These are phyloP conservation scores for Picochlorum sp. DNA, from an alignment of 139 green algal species.

Conservation along the genomic window DNA sequence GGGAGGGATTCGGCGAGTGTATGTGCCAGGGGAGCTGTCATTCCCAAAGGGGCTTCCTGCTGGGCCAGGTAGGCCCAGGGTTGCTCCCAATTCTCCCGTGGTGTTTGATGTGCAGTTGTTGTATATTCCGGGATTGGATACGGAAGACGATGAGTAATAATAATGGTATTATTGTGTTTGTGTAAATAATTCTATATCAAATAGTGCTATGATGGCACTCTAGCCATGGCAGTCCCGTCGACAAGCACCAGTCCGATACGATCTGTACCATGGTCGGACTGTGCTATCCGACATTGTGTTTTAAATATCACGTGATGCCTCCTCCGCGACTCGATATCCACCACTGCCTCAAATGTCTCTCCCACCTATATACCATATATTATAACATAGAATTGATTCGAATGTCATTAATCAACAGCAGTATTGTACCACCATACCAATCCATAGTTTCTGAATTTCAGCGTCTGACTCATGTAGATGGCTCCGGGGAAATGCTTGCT, in stretches of 20 bases:
- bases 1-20: constrained; percentile 78
- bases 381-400: neutral
- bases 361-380: neutral
- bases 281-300: no score
- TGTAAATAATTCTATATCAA: no score
- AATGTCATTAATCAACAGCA: neutral
- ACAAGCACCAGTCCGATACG: neutral
- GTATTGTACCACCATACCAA: constrained; percentile 17
- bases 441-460: constrained; percentile 47
- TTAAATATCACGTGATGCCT: neutral
- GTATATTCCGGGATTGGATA: constrained; percentile 72
- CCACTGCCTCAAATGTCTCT: neutral
- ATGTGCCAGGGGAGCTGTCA: constrained; percentile 83
- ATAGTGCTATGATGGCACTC: neutral
- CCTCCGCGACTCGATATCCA: neutral
- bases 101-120: constrained; percentile 92
- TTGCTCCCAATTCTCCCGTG: constrained; percentile 47
- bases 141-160: constrained; percentile 11
- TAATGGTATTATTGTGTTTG: no score
- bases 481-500: constrained; percentile 50
- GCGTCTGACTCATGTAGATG: constrained; percentile 55
- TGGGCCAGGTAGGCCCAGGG: constrained; percentile 47
- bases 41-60: constrained; percentile 85
- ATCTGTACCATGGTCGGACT: no score
- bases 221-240: neutral